Evolutionary conservation across 345 rosid species (phyloP).

Genomic region (Salix viminalis): DNA sequence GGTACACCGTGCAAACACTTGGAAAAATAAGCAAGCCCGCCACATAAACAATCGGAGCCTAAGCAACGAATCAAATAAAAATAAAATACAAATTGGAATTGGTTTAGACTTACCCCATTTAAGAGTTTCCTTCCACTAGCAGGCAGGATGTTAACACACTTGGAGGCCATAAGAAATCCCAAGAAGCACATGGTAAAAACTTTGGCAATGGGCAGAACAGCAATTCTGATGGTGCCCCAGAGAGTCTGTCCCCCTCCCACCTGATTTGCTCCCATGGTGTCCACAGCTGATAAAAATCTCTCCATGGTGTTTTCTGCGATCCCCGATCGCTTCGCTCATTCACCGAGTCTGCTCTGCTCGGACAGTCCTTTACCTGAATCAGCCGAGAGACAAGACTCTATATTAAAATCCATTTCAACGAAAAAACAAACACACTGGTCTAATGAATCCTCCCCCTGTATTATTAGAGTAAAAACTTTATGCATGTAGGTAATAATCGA

Average conservation of each 20-base stretch:
- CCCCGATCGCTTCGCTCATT: neutral
- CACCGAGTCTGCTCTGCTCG: neutral
- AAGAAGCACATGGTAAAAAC: constrained; percentile 91
- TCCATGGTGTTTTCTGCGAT: constrained; percentile 20
- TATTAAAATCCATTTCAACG: neutral
- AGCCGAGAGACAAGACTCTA: too few relatives aligned
- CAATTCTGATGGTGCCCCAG: constrained; percentile 65
- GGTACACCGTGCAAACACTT: too few relatives aligned
- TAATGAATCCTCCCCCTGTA: neutral
- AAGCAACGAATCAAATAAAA: neutral
- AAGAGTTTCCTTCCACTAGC: constrained; percentile 82
- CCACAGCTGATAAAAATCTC: constrained; percentile 37
- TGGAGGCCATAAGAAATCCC: constrained; percentile 98
- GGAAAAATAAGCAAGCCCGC: neutral
- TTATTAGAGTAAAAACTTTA: too few relatives aligned
- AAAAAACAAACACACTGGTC: neutral
- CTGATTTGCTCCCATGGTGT: constrained; percentile 19
- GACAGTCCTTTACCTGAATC: neutral
- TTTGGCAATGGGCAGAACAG: constrained; percentile 91
- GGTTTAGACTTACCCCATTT: constrained; percentile 61
- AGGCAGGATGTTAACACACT: constrained; percentile 85
- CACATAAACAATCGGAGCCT: neutral
- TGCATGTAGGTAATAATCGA: too few relatives aligned
- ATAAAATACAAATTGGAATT: neutral
- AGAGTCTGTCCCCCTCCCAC: constrained; percentile 53